These are phyloP conservation scores for Trichophyton simii DNA, from an alignment of 2,329 filamentous ascomycete genomes.

Conservation along the genomic window DNA sequence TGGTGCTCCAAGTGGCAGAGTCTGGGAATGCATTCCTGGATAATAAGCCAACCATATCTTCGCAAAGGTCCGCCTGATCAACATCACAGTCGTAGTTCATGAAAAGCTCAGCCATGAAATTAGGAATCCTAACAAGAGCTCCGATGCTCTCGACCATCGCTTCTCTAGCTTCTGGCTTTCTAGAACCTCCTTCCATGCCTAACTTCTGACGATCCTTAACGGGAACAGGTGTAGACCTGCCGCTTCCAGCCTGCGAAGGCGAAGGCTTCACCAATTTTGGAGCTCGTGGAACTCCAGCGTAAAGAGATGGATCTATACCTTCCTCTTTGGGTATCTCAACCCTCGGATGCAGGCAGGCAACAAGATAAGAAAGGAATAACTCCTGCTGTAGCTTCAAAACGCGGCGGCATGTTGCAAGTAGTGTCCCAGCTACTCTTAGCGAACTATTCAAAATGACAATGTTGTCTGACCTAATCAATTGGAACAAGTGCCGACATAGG, in stretches of 20 bases:
- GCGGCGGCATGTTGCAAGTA: constrained; percentile 77
- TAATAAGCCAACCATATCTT: constrained; percentile 86
- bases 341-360: constrained; percentile 85
- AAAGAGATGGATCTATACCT: constrained; percentile 80
- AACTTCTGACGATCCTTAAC: constrained; percentile 87
- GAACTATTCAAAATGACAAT: constrained; percentile 91
- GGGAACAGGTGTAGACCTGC: constrained; percentile 76
- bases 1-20: constrained; percentile 97
- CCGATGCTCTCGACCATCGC: constrained; percentile 97
- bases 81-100: constrained; percentile 97
- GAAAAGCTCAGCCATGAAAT: constrained; percentile 88
- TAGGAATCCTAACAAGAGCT: constrained; percentile 80
- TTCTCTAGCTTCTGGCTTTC: constrained; percentile 89
- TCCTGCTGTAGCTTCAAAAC: constrained; percentile 95
- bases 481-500: constrained; percentile 86
- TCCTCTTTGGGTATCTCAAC: constrained; percentile 85
- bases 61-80: constrained; percentile 79
- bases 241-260: constrained; percentile 63
- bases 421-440: constrained; percentile 76
- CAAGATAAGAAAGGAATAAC: constrained; percentile 83
- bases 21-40: constrained; percentile 93
- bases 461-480: constrained; percentile 89
- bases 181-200: constrained; percentile 77
- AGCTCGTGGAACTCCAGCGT: constrained; percentile 82
- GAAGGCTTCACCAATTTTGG: constrained; percentile 74